Evolutionary conservation across 176 grass and related monocot genomes (phyloP).

Genomic region (Elymus sibiricus): DNA sequence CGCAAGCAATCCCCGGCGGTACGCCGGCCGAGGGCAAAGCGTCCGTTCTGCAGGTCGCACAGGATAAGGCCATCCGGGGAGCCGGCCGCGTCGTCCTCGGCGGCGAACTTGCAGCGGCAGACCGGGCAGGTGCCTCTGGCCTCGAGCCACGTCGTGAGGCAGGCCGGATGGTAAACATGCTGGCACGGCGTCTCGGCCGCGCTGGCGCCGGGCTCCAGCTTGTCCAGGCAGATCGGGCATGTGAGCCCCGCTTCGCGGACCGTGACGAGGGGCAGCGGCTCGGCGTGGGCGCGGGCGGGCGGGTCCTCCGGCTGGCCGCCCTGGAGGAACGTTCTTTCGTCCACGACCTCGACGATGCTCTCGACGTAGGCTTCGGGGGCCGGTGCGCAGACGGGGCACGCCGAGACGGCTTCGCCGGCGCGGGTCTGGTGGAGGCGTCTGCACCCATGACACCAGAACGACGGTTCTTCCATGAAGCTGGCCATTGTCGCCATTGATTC

Average conservation of each 20-base stretch:
- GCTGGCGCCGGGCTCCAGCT: neutral
- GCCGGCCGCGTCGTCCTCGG: neutral
- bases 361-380: neutral
- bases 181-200: constrained; percentile 26
- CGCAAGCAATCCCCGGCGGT: neutral
- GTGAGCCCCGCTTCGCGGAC: neutral
- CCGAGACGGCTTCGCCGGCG: neutral
- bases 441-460: constrained; percentile 21
- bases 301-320: neutral
- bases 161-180: constrained; percentile 23
- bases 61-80: constrained; percentile 21
- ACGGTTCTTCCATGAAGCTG: neutral
- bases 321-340: neutral
- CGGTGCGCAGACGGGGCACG: neutral
- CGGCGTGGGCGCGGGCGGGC: neutral
- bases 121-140: constrained; percentile 17
- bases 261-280: neutral
- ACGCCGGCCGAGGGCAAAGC: constrained; percentile 6
- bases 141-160: constrained; percentile 25
- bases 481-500: neutral
- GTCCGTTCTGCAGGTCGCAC: neutral
- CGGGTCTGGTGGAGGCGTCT: neutral
- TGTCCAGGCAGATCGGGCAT: constrained; percentile 34
- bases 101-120: neutral
- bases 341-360: constrained; percentile 4